Base-by-base conservation (phyloP, 2,329 filamentous ascomycete genomes). In the Cladosporium sp. region DNA sequence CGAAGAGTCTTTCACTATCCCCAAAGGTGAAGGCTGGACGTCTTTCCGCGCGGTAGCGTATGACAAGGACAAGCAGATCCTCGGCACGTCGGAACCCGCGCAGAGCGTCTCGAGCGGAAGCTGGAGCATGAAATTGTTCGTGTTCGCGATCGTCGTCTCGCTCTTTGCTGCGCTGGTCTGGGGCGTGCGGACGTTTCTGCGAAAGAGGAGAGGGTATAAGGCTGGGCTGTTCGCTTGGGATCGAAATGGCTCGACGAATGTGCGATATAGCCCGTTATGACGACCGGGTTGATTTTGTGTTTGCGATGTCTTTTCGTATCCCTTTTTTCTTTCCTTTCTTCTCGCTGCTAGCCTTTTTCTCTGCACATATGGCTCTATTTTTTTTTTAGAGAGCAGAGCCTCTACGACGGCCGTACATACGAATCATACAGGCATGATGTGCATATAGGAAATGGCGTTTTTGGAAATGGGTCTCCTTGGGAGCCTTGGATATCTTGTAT, bases 11-110 rank as follows among this genome's bases (percentile, higher is more conserved):
- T 71, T 73, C 63, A 61, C 68, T 14, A 62, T 72, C 15, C 68
- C 38, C 38, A 41, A 5, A 1, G 6, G 49, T 32, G 57, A 30
- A 38, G 52, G 51, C 28, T 66, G 59, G 54, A 59, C 65, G 12
- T 66, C 64, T 3, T 68, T 68, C 52, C 70, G 72, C 41, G 70
- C 73, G 6, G 69, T 69, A 14, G 72, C 72, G 0, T 49, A 73
- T 28, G 70, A 74, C 55, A 64, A 52, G 4, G 66, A 67, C 15
- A 70, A 71, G 58, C 67, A 68, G 1, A 64, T 73, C 12, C 57
- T 74, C 4, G 61, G 61, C 6, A 57, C 36, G 1, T 57, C 61
- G 4, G 32, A 51, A 11, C 34, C 38, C 6, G 61, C 61, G 24
- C 24, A 55, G 24, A 26, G 26, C 26, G 61, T 55, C 1, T 6